phyloP scores from a whole-genome alignment of 192 early-diverging fungal genomes.

The Linnemannia elongata region DNA sequence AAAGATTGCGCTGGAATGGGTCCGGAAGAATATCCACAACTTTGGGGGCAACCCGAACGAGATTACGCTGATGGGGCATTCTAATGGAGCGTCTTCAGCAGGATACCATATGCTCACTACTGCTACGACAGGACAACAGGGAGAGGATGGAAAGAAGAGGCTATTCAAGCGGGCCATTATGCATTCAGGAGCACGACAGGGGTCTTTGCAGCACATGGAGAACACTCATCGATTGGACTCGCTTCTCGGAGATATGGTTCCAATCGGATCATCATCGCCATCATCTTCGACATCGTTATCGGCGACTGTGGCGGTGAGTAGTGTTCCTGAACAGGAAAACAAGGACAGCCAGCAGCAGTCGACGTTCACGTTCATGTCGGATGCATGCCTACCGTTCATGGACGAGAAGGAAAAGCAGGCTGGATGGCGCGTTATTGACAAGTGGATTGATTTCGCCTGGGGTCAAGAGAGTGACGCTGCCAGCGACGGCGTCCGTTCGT shows the following conservation, averaged over 20 bases:
- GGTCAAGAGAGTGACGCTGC: slow-evolving; percentile 6
- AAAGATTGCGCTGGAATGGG: slow-evolving; percentile 49
- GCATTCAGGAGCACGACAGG: slow-evolving; percentile 25
- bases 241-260: background rate
- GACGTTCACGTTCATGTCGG: slow-evolving; percentile 48
- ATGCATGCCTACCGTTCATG: slow-evolving; percentile 38
- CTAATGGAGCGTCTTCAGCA: slow-evolving; percentile 30
- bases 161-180: slow-evolving; percentile 47
- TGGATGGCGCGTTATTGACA: slow-evolving; percentile 24
- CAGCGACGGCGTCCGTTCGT: background rate
- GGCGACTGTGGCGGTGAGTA: background rate
- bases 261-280: background rate
- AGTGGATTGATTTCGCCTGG: slow-evolving; percentile 52
- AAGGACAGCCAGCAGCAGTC: background rate
- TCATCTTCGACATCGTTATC: background rate
- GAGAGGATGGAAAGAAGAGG: background rate
- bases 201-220: background rate
- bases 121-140: background rate
- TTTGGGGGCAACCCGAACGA: slow-evolving; percentile 47
- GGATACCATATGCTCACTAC: slow-evolving; percentile 41
- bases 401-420: slow-evolving; percentile 25
- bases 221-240: background rate
- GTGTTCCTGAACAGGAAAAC: background rate
- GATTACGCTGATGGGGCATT: slow-evolving; percentile 53
- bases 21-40: slow-evolving; percentile 40